These are phyloP conservation scores for Avicennia marina DNA, from an alignment of 257 asterid genomes.

Conservation along the genomic window DNA sequence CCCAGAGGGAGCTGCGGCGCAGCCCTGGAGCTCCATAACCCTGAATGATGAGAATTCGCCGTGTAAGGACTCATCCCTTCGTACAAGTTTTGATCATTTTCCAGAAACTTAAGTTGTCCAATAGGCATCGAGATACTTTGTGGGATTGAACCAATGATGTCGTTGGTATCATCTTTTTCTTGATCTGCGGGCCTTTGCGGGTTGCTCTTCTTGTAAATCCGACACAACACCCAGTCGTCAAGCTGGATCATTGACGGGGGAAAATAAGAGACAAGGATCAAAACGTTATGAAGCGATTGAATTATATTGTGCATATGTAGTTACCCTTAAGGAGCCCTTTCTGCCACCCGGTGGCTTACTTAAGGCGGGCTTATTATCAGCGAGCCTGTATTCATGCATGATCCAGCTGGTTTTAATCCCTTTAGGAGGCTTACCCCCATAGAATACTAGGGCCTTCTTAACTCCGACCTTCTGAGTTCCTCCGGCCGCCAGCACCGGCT, in stretches of 20 bases:
- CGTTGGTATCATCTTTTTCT: conserved; percentile 47
- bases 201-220: conserved; percentile 72
- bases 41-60: conserved; percentile 22
- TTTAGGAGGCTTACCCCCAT: conserved; percentile 56
- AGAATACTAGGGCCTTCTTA: conserved; percentile 51
- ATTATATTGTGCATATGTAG: neutral
- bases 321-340: conserved; percentile 71
- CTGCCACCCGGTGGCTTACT: conserved; percentile 45
- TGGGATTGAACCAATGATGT: conserved; percentile 37
- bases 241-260: conserved; percentile 27
- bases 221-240: conserved; percentile 81
- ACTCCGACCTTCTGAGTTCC: conserved; percentile 58
- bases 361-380: conserved; percentile 38
- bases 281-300: neutral
- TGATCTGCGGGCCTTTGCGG: conserved; percentile 58
- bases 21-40: conserved; percentile 16
- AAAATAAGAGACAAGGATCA: neutral
- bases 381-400: conserved; percentile 59
- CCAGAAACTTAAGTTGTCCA: conserved; percentile 27
- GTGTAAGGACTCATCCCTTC: conserved; percentile 47
- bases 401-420: conserved; percentile 58
- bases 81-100: conserved; percentile 37
- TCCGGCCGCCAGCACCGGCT: conserved; percentile 50
- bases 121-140: conserved; percentile 23
- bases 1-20: conserved; percentile 16